Evolutionary conservation across 768 basidiomycete genomes (phyloP).

Genomic region (Pleurotus sapidus): DNA sequence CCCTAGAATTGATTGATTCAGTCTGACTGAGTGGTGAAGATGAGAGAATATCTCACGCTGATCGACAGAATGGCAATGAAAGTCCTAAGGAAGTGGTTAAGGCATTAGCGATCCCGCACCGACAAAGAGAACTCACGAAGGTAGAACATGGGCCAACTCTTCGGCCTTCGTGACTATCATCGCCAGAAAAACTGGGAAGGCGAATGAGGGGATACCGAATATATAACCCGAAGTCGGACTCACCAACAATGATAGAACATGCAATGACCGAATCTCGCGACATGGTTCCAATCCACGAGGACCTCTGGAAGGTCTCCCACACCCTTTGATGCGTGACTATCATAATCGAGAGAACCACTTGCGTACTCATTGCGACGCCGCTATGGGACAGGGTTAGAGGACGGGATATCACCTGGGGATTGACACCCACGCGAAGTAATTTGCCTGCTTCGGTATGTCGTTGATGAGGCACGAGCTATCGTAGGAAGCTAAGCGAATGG

Average conservation of each 20-base stretch:
- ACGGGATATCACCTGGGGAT: background rate
- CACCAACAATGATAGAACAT: background rate
- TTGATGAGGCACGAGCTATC: background rate
- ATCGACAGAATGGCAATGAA: background rate
- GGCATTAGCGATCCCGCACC: background rate
- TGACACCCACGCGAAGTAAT: background rate
- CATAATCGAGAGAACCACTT: background rate
- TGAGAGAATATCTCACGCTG: background rate
- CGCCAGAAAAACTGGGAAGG: background rate
- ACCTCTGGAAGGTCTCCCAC: background rate
- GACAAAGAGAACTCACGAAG: background rate
- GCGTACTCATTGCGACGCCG: background rate
- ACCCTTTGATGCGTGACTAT: background rate
- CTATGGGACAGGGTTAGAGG: background rate
- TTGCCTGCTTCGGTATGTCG: background rate
- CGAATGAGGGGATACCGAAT: background rate
- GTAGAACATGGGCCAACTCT: background rate
- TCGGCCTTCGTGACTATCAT: background rate
- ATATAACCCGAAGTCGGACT: background rate
- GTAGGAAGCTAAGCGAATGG: background rate
- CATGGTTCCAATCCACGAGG: background rate
- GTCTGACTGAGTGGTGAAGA: background rate
- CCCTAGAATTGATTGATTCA: background rate
- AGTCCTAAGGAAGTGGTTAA: background rate
- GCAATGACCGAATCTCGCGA: background rate